phyloP scores from a whole-genome alignment of 2,329 filamentous ascomycete species.

The Diaporthe amygdali region DNA sequence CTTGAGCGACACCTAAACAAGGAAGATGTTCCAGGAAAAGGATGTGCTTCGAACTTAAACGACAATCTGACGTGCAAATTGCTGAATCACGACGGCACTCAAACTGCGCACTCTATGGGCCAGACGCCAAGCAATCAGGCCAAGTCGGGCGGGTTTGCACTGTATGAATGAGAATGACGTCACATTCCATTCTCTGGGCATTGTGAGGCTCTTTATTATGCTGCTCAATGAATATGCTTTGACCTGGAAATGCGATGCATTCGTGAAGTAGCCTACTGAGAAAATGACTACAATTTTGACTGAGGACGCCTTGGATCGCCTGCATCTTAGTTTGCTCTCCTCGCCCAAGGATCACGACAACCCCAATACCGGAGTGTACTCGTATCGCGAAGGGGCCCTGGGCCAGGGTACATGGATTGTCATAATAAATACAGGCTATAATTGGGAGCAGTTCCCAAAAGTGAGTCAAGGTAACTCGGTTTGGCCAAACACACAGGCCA shows the following conservation, averaged over 20 bases:
- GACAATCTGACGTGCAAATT: neutral
- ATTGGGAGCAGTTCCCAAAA: conserved; percentile 11
- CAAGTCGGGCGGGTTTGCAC: neutral
- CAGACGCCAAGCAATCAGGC: neutral
- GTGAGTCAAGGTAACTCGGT: neutral
- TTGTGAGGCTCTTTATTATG: too few relatives aligned
- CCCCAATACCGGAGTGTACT: conserved; percentile 5
- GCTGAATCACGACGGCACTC: neutral
- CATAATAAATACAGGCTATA: conserved; percentile 16
- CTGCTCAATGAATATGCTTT: neutral
- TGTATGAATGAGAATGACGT: neutral
- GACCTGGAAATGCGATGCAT: neutral
- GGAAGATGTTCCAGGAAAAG: neutral
- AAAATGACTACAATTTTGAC: neutral
- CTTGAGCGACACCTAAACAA: neutral
- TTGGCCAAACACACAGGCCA: neutral
- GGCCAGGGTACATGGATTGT: conserved; percentile 10
- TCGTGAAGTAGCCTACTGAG: neutral
- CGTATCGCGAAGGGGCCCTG: neutral
- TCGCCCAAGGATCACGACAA: neutral
- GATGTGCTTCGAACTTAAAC: neutral
- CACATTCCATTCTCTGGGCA: neutral
- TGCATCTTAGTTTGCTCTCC: conserved; percentile 15
- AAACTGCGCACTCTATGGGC: neutral
- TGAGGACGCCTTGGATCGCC: conserved; percentile 1